These are phyloP conservation scores for Colletotrichum viniferum DNA, from an alignment of 2,329 filamentous ascomycete genomes.

Conservation along the genomic window DNA sequence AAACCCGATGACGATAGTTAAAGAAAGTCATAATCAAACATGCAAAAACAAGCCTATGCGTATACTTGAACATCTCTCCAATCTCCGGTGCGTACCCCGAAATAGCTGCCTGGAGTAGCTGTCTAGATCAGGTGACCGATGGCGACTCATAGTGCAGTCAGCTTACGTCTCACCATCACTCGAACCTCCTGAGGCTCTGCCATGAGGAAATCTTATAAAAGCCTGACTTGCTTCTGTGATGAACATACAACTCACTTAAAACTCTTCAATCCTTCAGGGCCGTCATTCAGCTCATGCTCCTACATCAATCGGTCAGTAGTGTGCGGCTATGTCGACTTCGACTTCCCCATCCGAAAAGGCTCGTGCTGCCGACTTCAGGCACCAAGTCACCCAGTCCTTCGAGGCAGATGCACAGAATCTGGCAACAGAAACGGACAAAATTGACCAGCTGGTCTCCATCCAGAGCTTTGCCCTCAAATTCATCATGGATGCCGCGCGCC, in stretches of 20 bases:
- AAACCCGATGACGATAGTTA: not conserved
- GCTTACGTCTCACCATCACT: not conserved
- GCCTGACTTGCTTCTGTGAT: not conserved
- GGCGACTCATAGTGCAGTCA: not conserved
- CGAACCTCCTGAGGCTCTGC: not conserved
- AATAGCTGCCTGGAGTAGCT: not conserved
- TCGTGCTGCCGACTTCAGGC: not conserved
- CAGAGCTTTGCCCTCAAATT: not conserved
- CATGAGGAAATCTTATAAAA: not conserved
- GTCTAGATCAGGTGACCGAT: not conserved
- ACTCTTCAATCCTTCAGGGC: not conserved
- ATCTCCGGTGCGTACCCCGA: not conserved
- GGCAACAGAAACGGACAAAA: not conserved
- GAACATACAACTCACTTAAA: accelerated
- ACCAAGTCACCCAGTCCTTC: not conserved
- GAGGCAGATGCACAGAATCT: not conserved
- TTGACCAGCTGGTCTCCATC: not conserved
- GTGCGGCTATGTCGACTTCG: not conserved
- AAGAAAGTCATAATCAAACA: not conserved
- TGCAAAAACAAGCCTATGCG: accelerated
- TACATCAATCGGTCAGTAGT: not conserved
- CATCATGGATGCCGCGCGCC: not conserved
- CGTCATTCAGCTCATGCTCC: not conserved
- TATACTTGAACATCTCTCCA: not conserved
- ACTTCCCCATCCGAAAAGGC: not conserved